Evolutionary conservation across 208 protist genomes (phyloP), one percentile per base, ranked within the genome.

Genomic region (Trypanosoma theileri): DNA sequence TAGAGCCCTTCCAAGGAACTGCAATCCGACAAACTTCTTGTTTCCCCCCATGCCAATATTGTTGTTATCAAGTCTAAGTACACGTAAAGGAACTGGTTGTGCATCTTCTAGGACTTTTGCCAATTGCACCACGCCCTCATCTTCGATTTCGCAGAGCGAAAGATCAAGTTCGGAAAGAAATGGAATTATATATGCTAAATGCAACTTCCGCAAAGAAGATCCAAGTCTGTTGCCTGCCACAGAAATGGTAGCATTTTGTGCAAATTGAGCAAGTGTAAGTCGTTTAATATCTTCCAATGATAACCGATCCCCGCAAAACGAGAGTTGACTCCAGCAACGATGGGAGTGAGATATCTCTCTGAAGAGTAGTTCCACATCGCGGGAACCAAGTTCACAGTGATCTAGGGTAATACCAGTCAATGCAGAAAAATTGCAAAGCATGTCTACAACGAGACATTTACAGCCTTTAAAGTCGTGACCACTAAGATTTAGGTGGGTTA

Each of bases 1-100:
- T 9, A 93, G 73, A 11, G 78, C 84, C 45, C 83, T 85, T 70
- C 81, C 85, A 16, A 93, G 84, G 55, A 85, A 85, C 24, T 80
- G 71, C 44, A 86, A 46, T 50, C 71, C 61, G 65, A 82, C 46
- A 44, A 48, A 17, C 48, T 60, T 45, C 64, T 67, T 41, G 55
- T 26, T 54, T 40, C 59, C 59, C n/a, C 52, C 48, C 0, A n/a
- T 11, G 14, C 66, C 78, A 58, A 85, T 70, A 8, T 57, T 51
- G 53, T 89, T 92, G 53, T 69, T 51, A 42, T 74, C 71, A 40
- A 92, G 69, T 21, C 61, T 69, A 68, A 92, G 60, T 16, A 66
- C 60, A 50, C 75, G 76, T 77, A 92, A 60, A 4, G 70, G 51
- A 12, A 88, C 44, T 54, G 78, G 80, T 14, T 76, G 69, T 7